A percentile compares a stretch with the other conserved stretches of the same genome.
Conservation (phyloP, 805 yeast genomes). For the Priceomyces carsonii region DNA sequence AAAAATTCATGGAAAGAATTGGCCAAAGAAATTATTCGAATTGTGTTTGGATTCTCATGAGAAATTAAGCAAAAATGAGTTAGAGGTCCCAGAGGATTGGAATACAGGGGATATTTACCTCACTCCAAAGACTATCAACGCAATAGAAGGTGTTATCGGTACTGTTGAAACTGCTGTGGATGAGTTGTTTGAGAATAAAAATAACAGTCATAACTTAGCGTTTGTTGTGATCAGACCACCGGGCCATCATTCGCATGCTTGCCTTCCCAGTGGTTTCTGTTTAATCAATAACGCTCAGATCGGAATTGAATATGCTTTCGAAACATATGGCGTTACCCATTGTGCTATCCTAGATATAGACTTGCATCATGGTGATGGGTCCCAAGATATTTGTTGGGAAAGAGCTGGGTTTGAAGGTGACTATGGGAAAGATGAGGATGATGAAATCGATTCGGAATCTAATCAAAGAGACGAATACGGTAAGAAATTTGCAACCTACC, state of each 20-base stretch:
- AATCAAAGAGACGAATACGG: constrained; percentile 50
- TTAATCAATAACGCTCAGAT: constrained; percentile 79
- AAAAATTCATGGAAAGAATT: constrained; percentile 70
- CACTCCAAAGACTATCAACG: constrained; percentile 63
- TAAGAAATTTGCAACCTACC: constrained; percentile 43
- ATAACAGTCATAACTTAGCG: constrained; percentile 40
- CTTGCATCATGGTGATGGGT: constrained; percentile 87
- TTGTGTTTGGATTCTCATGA: constrained; percentile 60
- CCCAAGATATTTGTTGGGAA: constrained; percentile 84
- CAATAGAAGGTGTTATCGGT: constrained; percentile 76
- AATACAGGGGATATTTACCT: constrained; percentile 81
- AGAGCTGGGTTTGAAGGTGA: constrained; percentile 60
- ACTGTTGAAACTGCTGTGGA: constrained; percentile 75
- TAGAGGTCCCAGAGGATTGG: constrained; percentile 83
- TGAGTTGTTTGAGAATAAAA: constrained; percentile 22
- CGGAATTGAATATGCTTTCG: constrained; percentile 74
- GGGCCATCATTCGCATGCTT: constrained; percentile 84
- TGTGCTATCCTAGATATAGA: constrained; percentile 83
- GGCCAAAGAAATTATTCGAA: constrained; percentile 62
- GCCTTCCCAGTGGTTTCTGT: constrained; percentile 85
- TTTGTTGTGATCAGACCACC: constrained; percentile 79
- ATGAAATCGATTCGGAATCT: constrained; percentile 28
- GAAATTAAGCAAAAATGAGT: constrained; percentile 50
- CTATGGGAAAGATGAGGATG: constrained; percentile 50
- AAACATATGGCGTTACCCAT: constrained; percentile 65